A percentile compares a stretch with the other conserved stretches of the same genome.
phyloP scores from a whole-genome alignment of 2,329 filamentous ascomycete genomes.

The Ceratocystis variospora region DNA sequence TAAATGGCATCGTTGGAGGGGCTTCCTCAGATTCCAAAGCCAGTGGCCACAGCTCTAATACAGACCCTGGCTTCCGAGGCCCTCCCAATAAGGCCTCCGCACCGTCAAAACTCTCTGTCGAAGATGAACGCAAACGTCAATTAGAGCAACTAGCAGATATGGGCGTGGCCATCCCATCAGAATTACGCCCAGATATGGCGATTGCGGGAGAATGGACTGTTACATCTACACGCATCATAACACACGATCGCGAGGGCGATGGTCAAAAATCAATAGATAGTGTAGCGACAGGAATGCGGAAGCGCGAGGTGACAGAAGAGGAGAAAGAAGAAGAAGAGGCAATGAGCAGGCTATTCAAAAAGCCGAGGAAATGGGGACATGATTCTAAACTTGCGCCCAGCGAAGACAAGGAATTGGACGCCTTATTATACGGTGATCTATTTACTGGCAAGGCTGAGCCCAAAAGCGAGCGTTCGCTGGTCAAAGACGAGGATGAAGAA shows the following conservation, averaged over 20 bases:
- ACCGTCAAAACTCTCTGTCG: constrained; percentile 27
- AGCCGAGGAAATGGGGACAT: constrained; percentile 40
- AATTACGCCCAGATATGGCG: constrained; percentile 66
- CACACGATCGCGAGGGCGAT: constrained; percentile 28
- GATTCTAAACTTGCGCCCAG: constrained; percentile 36
- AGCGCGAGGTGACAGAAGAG: constrained; percentile 47
- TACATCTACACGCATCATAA: constrained; percentile 47
- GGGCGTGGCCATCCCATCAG: constrained; percentile 71
- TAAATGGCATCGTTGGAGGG: constrained; percentile 61
- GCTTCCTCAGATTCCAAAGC: constrained; percentile 24
- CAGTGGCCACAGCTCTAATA: not conserved
- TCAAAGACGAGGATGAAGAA: not conserved
- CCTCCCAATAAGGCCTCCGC: constrained; percentile 11
- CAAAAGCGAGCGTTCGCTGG: not conserved
- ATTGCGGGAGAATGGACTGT: constrained; percentile 81
- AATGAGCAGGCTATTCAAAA: constrained; percentile 46
- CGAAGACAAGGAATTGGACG: constrained; percentile 47
- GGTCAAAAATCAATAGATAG: constrained; percentile 30
- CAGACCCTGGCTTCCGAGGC: not conserved
- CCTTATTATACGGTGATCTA: constrained; percentile 35
- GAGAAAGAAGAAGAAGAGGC: constrained; percentile 48
- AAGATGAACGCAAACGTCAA: constrained; percentile 65
- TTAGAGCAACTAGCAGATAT: constrained; percentile 76
- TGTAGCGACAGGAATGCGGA: constrained; percentile 44
- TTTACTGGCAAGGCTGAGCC: constrained; percentile 13